Conservation (phyloP, 495 filamentous ascomycete genomes). For the Penicillium nucicola region DNA sequence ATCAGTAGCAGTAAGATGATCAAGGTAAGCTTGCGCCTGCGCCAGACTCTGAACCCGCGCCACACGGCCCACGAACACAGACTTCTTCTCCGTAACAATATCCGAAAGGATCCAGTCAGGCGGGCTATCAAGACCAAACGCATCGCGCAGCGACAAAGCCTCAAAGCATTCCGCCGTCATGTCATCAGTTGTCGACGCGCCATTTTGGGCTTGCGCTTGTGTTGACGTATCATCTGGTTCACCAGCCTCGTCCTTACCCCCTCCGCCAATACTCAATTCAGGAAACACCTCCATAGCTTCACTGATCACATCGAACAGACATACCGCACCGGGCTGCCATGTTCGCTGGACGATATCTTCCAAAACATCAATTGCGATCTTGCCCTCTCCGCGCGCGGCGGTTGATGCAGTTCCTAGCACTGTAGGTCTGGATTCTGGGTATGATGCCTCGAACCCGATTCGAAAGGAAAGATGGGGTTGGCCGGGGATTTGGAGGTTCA, state of each 20-base stretch:
- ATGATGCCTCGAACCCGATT: constrained; percentile 64
- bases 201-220: constrained; percentile 11
- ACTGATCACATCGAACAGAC: constrained; percentile 83
- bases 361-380: constrained; percentile 61
- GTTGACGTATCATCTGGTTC: background rate
- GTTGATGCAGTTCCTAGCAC: constrained; percentile 63
- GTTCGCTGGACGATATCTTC: constrained; percentile 60
- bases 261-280: constrained; percentile 43
- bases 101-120: constrained; percentile 71
- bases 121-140: constrained; percentile 35
- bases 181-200: constrained; percentile 14
- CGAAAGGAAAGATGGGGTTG: constrained; percentile 52
- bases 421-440: constrained; percentile 67
- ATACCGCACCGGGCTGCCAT: constrained; percentile 73
- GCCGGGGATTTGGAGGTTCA: constrained; percentile 39
- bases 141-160: constrained; percentile 30
- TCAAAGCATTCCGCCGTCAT: constrained; percentile 16
- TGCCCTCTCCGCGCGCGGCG: constrained; percentile 59
- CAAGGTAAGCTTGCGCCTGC: constrained; percentile 66
- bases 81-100: constrained; percentile 76
- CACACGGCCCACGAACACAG: constrained; percentile 78
- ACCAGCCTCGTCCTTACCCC: constrained; percentile 8
- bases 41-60: constrained; percentile 61
- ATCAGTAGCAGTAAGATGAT: constrained; percentile 72
- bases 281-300: constrained; percentile 43